These are phyloP conservation scores for Termitomyces sp. DNA, from an alignment of 768 basidiomycete genomes.

Conservation along the genomic window DNA sequence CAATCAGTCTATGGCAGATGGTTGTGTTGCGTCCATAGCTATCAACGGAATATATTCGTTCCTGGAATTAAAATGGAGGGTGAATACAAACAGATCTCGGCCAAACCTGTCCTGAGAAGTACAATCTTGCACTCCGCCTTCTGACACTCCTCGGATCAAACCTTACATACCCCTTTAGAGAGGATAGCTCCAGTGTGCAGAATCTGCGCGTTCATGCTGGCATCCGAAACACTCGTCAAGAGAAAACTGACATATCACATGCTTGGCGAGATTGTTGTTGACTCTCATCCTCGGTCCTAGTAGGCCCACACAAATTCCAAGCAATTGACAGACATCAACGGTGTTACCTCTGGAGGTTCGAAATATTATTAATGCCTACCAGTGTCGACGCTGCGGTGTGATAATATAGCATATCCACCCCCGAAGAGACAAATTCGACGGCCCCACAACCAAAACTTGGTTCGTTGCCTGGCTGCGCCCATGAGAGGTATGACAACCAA, in stretches of 20 bases:
- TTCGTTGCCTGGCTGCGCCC: too few relatives aligned
- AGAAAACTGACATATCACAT: too few relatives aligned
- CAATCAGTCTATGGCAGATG: slow-evolving; percentile 17
- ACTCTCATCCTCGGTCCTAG: too few relatives aligned
- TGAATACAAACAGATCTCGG: neutral
- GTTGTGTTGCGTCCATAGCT: too few relatives aligned
- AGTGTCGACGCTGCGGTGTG: too few relatives aligned
- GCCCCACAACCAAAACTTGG: too few relatives aligned
- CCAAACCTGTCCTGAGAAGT: neutral
- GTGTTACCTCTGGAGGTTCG: neutral
- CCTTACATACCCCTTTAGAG: neutral
- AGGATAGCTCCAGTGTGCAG: neutral
- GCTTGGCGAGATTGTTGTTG: too few relatives aligned
- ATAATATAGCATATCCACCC: too few relatives aligned
- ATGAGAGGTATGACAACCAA: too few relatives aligned
- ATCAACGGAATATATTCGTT: neutral
- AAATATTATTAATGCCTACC: too few relatives aligned
- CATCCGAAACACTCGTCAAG: slow-evolving; percentile 10
- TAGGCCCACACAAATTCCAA: neutral
- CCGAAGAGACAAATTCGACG: too few relatives aligned
- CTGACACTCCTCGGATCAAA: neutral
- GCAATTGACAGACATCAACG: neutral
- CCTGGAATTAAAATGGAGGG: neutral
- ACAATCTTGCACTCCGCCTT: neutral
- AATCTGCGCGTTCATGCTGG: neutral